Base-by-base conservation (phyloP, 2,329 filamentous ascomycete species). In the Macrophomina pseudophaseolina region DNA sequence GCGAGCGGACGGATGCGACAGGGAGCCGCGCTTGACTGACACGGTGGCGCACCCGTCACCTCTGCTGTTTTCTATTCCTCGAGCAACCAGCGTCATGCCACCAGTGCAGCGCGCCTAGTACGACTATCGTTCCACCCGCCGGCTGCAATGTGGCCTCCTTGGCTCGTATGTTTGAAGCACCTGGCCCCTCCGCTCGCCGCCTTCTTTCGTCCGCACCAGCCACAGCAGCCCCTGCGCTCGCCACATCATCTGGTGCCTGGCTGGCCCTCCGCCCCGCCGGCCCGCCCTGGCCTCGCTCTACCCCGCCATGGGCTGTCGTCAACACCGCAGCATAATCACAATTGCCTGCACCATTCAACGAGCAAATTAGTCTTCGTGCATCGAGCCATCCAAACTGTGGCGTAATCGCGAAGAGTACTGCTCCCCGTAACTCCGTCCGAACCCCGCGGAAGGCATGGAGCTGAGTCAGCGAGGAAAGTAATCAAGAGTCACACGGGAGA, bases 121-220 rank as follows among this genome's bases (percentile, higher is more conserved):
- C 38, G 58, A 62, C n/a, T 1, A 49, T 62, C 58, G 18, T 51
- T 40, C 58, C 58, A 62, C 58, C 58, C 28, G 11, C 12, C 58
- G 44, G 28, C 9, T 3, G 51, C 28, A 65, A 65, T 18, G 63
- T 65, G 63, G 51, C 63, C 60, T 64, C 58, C 53, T 54, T 56
- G 48, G 58, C 58, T 62, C 58, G 58, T 62, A 62, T 62, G 58
- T 62, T 62, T 62, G 58, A 62, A 9, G 58, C 58, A 38, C 42
- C 58, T 23, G 35, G 23, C 12, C 5, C 56, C 35, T 38, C 35
- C 35, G 7, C 35, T 7, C 11, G 35, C 53, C 23, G n/a, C 40
- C 51, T 18, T 44, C 62, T 12, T 33, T n/a, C 49, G 5, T 30
- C 33, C 18, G 60, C 35, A 32, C 23, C 12, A 44, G 46, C 60